These are phyloP conservation scores for Scortechinia acanthostroma DNA, from an alignment of 2,329 filamentous ascomycete genomes.

Conservation along the genomic window DNA sequence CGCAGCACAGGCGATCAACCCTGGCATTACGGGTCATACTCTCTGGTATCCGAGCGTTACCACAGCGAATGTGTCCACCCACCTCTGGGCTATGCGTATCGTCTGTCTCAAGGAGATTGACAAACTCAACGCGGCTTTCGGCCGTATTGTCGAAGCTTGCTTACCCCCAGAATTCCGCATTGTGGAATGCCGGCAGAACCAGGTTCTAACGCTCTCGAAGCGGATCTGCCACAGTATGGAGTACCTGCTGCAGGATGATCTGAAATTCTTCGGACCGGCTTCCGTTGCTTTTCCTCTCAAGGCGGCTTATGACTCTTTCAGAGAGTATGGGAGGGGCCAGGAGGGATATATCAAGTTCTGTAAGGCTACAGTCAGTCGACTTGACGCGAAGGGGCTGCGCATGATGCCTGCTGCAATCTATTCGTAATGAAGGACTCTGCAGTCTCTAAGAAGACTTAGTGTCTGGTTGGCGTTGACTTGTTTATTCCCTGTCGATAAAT, in stretches of 20 bases:
- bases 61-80: slow-evolving; percentile 23
- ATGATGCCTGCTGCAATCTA: too few species aligned
- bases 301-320: background rate
- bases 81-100: slow-evolving; percentile 26
- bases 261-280: slow-evolving; percentile 26
- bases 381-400: too few species aligned
- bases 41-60: slow-evolving; percentile 23
- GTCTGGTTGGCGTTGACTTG: too few species aligned
- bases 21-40: background rate
- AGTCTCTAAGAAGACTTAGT: too few species aligned
- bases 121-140: slow-evolving; percentile 6
- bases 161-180: background rate
- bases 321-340: background rate
- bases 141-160: too few species aligned
- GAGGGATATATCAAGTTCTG: background rate
- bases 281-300: slow-evolving; percentile 20
- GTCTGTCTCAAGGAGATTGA: slow-evolving; percentile 20
- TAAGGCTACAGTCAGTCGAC: too few species aligned
- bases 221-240: slow-evolving; percentile 22
- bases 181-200: background rate
- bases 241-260: slow-evolving; percentile 25
- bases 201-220: slow-evolving; percentile 8
- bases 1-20: too few species aligned
- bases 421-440: too few species aligned
- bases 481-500: too few species aligned